Percentiles rank a stretch among this genome's conserved stretches.
phyloP scores from a whole-genome alignment of 2,329 filamentous ascomycete species.

The Rachicladosporium sp. region DNA sequence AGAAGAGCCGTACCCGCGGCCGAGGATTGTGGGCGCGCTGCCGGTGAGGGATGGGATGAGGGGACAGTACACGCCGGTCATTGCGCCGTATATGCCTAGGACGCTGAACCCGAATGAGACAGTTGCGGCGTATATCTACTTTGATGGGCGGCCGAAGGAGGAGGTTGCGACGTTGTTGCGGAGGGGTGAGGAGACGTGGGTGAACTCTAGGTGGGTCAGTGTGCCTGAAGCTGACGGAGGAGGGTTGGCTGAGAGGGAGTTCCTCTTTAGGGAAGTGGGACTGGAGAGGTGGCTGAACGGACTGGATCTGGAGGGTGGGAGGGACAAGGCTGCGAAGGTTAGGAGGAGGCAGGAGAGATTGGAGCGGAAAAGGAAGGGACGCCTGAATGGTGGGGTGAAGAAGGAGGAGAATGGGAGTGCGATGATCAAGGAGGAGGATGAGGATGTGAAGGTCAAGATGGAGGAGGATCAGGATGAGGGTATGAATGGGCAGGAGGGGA shows the following conservation, averaged over 20 bases:
- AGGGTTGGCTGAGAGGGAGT: conserved; percentile 89
- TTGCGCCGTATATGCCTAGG: conserved; percentile 81
- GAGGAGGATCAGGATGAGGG: conserved; percentile 50
- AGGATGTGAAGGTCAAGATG: conserved; percentile 29
- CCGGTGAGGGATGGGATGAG: conserved; percentile 42
- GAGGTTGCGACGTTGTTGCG: conserved; percentile 89
- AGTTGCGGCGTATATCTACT: conserved; percentile 97
- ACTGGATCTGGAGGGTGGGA: conserved; percentile 69
- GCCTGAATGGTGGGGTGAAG: conserved; percentile 32
- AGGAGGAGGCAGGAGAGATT: conserved; percentile 45
- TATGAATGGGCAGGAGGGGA: conserved; percentile 54
- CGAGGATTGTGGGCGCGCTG: conserved; percentile 66
- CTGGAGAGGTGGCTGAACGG: conserved; percentile 94
- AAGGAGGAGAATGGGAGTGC: conserved; percentile 41
- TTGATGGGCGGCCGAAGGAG: conserved; percentile 88
- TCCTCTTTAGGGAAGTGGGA: conserved; percentile 92
- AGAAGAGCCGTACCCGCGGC: conserved; percentile 66
- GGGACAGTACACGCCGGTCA: conserved; percentile 42
- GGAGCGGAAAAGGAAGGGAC: conserved; percentile 62
- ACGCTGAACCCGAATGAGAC: conserved; percentile 92
- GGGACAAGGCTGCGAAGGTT: conserved; percentile 70
- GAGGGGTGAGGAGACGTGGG: conserved; percentile 95
- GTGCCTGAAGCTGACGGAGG: conserved; percentile 83
- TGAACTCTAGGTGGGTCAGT: conserved; percentile 96
- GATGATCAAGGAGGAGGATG: conserved; percentile 34